phyloP scores from a whole-genome alignment of 805 yeast genomes.

The Lipomyces chichibuensis region DNA sequence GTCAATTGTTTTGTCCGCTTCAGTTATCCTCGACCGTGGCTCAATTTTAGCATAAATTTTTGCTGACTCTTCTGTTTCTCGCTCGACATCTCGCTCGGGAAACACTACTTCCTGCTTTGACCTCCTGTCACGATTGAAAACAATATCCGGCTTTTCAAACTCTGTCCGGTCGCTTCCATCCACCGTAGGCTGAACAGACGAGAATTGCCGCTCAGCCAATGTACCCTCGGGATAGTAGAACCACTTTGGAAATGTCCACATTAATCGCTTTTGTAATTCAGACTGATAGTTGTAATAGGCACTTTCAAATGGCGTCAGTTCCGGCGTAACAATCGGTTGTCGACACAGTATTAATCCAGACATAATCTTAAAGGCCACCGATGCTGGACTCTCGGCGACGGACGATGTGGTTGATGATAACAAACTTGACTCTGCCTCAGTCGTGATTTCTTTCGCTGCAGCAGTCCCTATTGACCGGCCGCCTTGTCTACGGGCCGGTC shows the following conservation, averaged over 20 bases:
- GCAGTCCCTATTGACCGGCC: background rate
- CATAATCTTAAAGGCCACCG: conserved; percentile 28
- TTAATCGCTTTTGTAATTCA: conserved; percentile 82
- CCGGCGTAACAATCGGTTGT: conserved; percentile 82
- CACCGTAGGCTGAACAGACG: conserved; percentile 59
- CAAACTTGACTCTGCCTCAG: background rate
- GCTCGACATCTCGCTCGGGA: conserved; percentile 59
- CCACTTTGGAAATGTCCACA: conserved; percentile 98
- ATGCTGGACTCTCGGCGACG: conserved; percentile 2
- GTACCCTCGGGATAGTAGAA: conserved; percentile 90
- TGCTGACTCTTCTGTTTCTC: conserved; percentile 45
- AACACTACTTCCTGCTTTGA: conserved; percentile 74
- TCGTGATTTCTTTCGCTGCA: background rate
- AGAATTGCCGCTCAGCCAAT: conserved; percentile 77
- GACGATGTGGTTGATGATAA: conserved; percentile 6
- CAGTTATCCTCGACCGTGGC: conserved; percentile 71
- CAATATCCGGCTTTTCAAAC: conserved; percentile 17
- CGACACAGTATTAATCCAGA: conserved; percentile 68
- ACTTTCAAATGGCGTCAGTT: conserved; percentile 68
- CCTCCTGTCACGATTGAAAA: conserved; percentile 77
- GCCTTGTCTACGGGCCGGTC: background rate
- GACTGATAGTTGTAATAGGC: conserved; percentile 81
- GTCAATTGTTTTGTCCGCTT: conserved; percentile 72
- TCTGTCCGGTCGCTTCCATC: conserved; percentile 9
- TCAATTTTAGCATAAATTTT: conserved; percentile 65